Evolutionary conservation across 139 green algal species (phyloP).

Genomic region (Gonium pectorale): DNA sequence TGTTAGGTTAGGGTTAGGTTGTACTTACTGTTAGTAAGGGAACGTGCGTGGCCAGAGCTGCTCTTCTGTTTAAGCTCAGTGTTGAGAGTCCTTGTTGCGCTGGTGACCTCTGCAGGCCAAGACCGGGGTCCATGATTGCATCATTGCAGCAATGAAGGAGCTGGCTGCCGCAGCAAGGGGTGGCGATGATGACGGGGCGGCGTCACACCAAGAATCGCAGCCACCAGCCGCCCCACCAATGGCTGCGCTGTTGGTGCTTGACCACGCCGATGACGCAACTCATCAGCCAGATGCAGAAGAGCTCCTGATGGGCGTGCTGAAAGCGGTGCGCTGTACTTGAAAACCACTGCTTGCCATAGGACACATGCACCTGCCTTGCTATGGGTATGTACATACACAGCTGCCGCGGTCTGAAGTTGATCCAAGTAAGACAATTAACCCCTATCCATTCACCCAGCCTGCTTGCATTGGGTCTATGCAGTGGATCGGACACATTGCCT

Average conservation of each 20-base stretch:
- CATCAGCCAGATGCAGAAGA: background rate
- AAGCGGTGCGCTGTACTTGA: background rate
- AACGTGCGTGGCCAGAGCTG: no score
- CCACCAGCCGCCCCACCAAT: background rate
- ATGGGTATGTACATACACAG: background rate
- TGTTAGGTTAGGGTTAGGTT: background rate
- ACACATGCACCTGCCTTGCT: background rate
- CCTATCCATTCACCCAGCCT: no score
- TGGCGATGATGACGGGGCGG: no score
- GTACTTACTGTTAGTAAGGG: no score
- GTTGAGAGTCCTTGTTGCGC: background rate
- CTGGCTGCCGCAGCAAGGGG: background rate
- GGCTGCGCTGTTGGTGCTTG: constrained; percentile 5
- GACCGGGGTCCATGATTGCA: background rate
- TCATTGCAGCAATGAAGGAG: background rate
- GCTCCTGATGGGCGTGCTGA: background rate
- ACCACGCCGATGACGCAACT: constrained; percentile 22
- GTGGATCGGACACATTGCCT: background rate
- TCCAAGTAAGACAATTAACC: background rate
- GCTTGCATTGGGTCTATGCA: no score
- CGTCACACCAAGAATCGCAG: background rate
- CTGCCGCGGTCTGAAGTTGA: background rate
- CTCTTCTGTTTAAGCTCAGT: no score
- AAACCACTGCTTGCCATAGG: background rate
- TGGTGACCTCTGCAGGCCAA: background rate